phyloP scores from a whole-genome alignment of 192 early-diverging fungal genomes.

The Neocallimastix lanati region DNA sequence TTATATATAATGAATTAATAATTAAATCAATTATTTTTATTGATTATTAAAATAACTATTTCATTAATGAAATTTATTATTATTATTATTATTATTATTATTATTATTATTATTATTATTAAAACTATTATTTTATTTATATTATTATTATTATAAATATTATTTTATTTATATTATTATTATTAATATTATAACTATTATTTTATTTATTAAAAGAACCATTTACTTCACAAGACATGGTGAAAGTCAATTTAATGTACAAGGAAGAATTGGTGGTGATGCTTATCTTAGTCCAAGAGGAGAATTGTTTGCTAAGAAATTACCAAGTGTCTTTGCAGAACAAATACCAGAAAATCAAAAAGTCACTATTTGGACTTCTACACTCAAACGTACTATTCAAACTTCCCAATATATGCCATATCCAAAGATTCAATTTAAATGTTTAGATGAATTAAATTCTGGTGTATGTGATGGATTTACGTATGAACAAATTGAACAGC shows the following conservation, averaged over 20 bases:
- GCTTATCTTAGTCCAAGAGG: slow-evolving; percentile 74
- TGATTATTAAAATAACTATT: no score
- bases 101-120: no score
- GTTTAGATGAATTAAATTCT: slow-evolving; percentile 89
- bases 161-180: no score
- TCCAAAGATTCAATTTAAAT: slow-evolving; percentile 91
- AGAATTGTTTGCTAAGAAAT: slow-evolving; percentile 56
- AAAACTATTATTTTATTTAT: no score
- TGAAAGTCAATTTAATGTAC: slow-evolving; percentile 84
- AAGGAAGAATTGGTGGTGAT: slow-evolving; percentile 89
- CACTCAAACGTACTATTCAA: slow-evolving; percentile 80
- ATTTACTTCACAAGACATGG: slow-evolving; percentile 43
- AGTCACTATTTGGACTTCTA: slow-evolving; percentile 82
- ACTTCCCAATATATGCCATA: slow-evolving; percentile 62
- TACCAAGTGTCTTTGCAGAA: slow-evolving; percentile 64
- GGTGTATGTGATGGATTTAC: slow-evolving; percentile 97
- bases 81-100: no score
- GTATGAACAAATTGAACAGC: slow-evolving; percentile 91
- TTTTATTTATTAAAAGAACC: slow-evolving; percentile 10
- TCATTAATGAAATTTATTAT: no score
- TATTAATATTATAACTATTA: no score
- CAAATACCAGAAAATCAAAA: slow-evolving; percentile 12
- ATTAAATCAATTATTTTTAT: no score
- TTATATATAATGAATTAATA: no score
- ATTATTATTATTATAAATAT: no score